A percentile compares a stretch with the other conserved stretches of the same genome.
phyloP scores from a whole-genome alignment of 1,284 basidiomycete genomes.

The Ceratobasidium sp. region DNA sequence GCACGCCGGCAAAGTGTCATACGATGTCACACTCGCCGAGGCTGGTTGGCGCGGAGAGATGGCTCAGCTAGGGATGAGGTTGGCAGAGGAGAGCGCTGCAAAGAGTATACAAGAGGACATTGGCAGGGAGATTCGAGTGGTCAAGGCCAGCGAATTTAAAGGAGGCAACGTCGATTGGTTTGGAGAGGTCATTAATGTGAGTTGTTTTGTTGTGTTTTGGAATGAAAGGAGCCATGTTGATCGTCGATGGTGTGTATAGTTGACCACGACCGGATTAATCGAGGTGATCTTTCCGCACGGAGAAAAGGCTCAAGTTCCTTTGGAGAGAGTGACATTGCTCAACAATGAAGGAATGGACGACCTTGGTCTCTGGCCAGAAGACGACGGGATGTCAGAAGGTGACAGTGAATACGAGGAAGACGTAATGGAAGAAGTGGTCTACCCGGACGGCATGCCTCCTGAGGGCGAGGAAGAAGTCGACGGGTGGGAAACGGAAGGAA shows the following conservation, averaged over 20 bases:
- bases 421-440: constrained; percentile 34
- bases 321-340: constrained; percentile 71
- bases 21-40: constrained; percentile 26
- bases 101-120: constrained; percentile 29
- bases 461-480: constrained; percentile 49
- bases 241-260: constrained; percentile 52
- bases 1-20: constrained; percentile 16
- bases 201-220: constrained; percentile 47
- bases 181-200: constrained; percentile 77
- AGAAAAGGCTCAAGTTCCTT: constrained; percentile 58
- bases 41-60: constrained; percentile 73
- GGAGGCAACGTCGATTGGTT: constrained; percentile 64
- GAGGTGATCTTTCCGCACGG: constrained; percentile 69
- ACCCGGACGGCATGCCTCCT: constrained; percentile 16
- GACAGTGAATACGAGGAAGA: constrained; percentile 20
- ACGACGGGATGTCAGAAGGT: constrained; percentile 47
- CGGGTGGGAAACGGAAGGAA: constrained; percentile 49
- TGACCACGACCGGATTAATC: constrained; percentile 72
- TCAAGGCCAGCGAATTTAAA: constrained; percentile 53
- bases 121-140: constrained; percentile 37
- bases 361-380: constrained; percentile 69
- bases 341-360: constrained; percentile 74
- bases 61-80: constrained; percentile 64
- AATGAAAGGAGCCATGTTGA: neutral
- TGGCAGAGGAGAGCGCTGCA: constrained; percentile 59